A percentile compares a stretch with the other conserved stretches of the same genome.
Evolutionary conservation across 139 green algal species (phyloP).

Genomic region (Pleodorina starrii): DNA sequence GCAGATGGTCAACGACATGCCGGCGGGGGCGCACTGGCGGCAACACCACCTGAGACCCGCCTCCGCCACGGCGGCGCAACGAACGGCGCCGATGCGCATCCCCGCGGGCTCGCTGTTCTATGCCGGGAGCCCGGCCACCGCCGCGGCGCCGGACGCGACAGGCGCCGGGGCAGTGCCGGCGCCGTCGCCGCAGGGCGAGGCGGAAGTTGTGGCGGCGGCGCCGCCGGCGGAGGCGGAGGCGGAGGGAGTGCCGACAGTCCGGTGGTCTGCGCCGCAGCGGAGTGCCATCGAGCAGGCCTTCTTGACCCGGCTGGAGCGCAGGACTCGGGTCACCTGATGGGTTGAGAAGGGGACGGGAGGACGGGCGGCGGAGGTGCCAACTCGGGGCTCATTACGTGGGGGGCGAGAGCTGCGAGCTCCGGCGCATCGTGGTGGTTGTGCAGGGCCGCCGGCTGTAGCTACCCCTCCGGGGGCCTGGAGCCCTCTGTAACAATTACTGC

Average conservation of each 20-base stretch:
- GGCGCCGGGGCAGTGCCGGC: neutral
- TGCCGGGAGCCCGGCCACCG: too few relatives aligned
- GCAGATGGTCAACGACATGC: neutral
- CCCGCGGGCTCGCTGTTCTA: slow-evolving; percentile 34
- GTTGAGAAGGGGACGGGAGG: too few relatives aligned
- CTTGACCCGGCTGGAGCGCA: slow-evolving; percentile 12
- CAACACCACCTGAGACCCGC: neutral
- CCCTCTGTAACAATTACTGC: too few relatives aligned
- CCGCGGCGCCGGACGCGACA: too few relatives aligned
- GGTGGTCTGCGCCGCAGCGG: slow-evolving; percentile 35
- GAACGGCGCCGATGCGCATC: neutral
- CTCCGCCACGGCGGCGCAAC: neutral
- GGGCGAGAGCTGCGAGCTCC: too few relatives aligned
- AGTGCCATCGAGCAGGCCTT: slow-evolving; percentile 45
- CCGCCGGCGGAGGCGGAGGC: neutral
- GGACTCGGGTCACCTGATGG: slow-evolving; percentile 19
- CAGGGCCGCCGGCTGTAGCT: too few relatives aligned
- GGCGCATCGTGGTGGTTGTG: too few relatives aligned
- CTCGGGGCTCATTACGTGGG: too few relatives aligned
- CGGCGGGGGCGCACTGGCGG: slow-evolving; percentile 4
- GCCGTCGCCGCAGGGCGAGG: neutral
- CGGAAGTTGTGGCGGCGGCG: neutral
- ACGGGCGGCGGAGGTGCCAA: too few relatives aligned
- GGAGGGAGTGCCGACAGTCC: neutral
- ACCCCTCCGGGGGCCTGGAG: too few relatives aligned